phyloP scores from a whole-genome alignment of 371 early-diverging fungal genomes.

The Mortierella sp. region DNA sequence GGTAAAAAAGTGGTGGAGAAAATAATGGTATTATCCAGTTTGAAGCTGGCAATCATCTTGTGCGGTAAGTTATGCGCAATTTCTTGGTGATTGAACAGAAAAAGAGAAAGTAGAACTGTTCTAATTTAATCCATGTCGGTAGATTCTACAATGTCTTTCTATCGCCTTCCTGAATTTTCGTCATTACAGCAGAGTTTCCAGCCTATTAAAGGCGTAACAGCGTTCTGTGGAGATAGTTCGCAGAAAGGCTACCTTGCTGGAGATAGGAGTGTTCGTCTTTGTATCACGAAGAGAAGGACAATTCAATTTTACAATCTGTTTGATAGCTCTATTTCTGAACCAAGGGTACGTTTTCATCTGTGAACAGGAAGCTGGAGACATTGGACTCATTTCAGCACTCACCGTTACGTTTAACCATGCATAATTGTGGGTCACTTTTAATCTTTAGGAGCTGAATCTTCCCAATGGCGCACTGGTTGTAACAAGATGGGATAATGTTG shows the following conservation, averaged over 20 bases:
- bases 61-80: slow-evolving; percentile 68
- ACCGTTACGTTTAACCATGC: not conserved
- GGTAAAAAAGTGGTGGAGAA: slow-evolving; percentile 76
- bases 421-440: not conserved
- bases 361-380: not conserved
- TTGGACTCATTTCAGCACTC: not conserved
- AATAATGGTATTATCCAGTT: slow-evolving; percentile 75
- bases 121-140: not conserved
- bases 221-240: slow-evolving; percentile 71
- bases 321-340: slow-evolving; percentile 45
- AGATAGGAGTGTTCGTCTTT: slow-evolving; percentile 72
- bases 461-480: slow-evolving; percentile 73
- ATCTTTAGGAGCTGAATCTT: slow-evolving; percentile 71
- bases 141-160: slow-evolving; percentile 77
- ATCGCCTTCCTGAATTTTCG: slow-evolving; percentile 71
- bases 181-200: slow-evolving; percentile 64
- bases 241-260: slow-evolving; percentile 69
- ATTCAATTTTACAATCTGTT: slow-evolving; percentile 69
- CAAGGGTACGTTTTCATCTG: slow-evolving; percentile 30
- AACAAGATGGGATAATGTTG: slow-evolving; percentile 62
- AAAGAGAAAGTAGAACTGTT: not conserved
- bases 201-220: slow-evolving; percentile 76
- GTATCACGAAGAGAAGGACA: slow-evolving; percentile 71
- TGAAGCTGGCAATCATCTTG: slow-evolving; percentile 78
- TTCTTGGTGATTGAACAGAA: not conserved